Conservation (phyloP, 176 grass and related monocot species). For the Avena sativa region DNA sequence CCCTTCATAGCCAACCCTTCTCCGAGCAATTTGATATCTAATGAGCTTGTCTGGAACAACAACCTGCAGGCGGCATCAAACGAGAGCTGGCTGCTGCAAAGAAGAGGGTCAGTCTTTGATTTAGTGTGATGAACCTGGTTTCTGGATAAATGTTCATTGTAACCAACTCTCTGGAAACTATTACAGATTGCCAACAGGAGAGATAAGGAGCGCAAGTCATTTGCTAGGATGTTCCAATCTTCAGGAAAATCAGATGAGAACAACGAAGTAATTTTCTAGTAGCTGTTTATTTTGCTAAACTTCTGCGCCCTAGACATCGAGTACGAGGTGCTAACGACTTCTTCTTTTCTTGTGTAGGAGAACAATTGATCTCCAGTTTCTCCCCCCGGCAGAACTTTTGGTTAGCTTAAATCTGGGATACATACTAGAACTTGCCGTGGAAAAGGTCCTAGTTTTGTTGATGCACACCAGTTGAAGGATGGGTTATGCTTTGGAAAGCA, state of each 20-base stretch:
- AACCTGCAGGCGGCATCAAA: slow-evolving; percentile 77
- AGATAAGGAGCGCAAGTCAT: slow-evolving; percentile 82
- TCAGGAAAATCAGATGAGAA: slow-evolving; percentile 64
- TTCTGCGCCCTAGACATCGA: not conserved
- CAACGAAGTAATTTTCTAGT: slow-evolving; percentile 55
- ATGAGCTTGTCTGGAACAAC: slow-evolving; percentile 22
- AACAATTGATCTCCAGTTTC: slow-evolving; percentile 44
- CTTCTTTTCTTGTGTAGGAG: slow-evolving; percentile 36
- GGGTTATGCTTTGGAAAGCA: not conserved
- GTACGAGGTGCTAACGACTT: slow-evolving; percentile 15
- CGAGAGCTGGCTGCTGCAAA: slow-evolving; percentile 84
- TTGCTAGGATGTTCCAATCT: slow-evolving; percentile 92
- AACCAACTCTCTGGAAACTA: slow-evolving; percentile 31
- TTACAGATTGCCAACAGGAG: slow-evolving; percentile 76
- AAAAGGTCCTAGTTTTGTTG: slow-evolving; percentile 33
- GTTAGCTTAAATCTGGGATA: slow-evolving; percentile 57
- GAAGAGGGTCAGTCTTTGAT: slow-evolving; percentile 70
- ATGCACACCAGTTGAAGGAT: not conserved
- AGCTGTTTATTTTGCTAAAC: not conserved
- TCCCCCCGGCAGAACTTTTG: slow-evolving; percentile 46
- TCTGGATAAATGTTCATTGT: not conserved
- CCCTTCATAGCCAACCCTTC: not conserved
- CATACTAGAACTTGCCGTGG: not conserved
- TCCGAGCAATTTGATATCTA: not conserved
- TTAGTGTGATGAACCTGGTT: not conserved